Evolutionary conservation across 306 rosid genomes (phyloP), one percentile per base, ranked within the genome.

Genomic region (Betula pendula): DNA sequence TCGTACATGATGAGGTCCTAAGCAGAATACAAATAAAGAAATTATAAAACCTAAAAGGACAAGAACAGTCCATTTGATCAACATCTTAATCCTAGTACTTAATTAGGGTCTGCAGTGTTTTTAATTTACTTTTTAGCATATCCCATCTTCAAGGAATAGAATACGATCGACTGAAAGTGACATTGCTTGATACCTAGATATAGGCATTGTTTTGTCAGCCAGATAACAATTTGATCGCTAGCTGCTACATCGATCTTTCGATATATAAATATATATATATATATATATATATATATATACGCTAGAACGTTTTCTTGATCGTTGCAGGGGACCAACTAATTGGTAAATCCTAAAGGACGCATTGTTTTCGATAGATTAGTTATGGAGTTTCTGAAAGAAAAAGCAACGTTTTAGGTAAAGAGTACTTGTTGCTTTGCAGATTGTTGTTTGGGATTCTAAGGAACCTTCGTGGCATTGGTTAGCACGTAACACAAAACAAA

Each of bases 381-480:
- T 66, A 66, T 24, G 40, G 71, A 71, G 81, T 83, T 84, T 74
- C 88, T 81, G 75, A 81, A 83, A 68, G 70, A 73, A 49, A 67
- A 88, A 84, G 88, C 81, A 84, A 88, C 16, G 75, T 40, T 78
- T 79, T 92, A 87, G 96, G 96, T 90, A 83, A 81, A 52, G 76
- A 69, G 91, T 86, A 77, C 70, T 69, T 87, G 89, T 92, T 89
- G 91, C 96, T 90, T 90, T 80, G 80, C 55, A 82, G 71, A 62
- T 74, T 77, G 70, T 82, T 85, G 84, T 77, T 82, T 87, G 74
- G 82, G 67, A 73, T 86, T 81, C 70, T 74, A 84, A 52, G 93
- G 82, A 88, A 88, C 60, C 20, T 25, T 40, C 15, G 12, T 51
- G 72, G 72, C 74, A 68, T 73, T 74, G 44, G 82, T 75, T 85